Percentiles rank a stretch among this genome's conserved stretches.
Conservation (phyloP, 1,284 basidiomycete species). For the Moesziomyces antarcticus region DNA sequence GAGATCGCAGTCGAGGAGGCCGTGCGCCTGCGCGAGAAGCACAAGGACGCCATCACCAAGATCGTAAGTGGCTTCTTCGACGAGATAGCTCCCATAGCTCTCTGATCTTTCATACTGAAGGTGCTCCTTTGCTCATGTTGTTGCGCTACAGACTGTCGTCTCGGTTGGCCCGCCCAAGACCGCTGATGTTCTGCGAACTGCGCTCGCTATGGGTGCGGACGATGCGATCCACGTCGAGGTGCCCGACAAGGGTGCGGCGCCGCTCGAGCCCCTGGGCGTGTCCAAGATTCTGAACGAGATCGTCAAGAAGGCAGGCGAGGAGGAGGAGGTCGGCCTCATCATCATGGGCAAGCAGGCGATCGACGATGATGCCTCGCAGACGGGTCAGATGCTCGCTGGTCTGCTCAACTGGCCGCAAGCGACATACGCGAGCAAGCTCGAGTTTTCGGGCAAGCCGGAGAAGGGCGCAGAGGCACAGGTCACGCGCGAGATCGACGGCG, state of each 20-base stretch:
- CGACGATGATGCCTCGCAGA: slow-evolving; percentile 96
- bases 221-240: slow-evolving; percentile 89
- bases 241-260: slow-evolving; percentile 72
- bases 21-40: slow-evolving; percentile 86
- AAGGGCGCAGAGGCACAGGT: slow-evolving; percentile 78
- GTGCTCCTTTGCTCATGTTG: background rate
- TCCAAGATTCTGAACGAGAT: slow-evolving; percentile 85
- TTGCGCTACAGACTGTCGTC: slow-evolving; percentile 74
- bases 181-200: slow-evolving; percentile 89
- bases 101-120: background rate
- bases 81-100: background rate
- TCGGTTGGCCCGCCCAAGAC: slow-evolving; percentile 93
- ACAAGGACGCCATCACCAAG: slow-evolving; percentile 71
- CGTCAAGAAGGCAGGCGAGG: slow-evolving; percentile 77
- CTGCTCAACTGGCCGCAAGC: slow-evolving; percentile 93
- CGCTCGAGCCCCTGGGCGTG: slow-evolving; percentile 86
- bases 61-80: slow-evolving; percentile 49
- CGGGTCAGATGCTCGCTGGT: slow-evolving; percentile 96
- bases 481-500: slow-evolving; percentile 93
- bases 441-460: slow-evolving; percentile 73
- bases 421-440: slow-evolving; percentile 91
- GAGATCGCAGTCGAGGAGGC: slow-evolving; percentile 91
- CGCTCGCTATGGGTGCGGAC: slow-evolving; percentile 98
- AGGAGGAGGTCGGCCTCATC: slow-evolving; percentile 79
- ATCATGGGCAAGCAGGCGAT: slow-evolving; percentile 99